These are phyloP conservation scores for Filosporella fistucella DNA, from an alignment of 495 filamentous ascomycete genomes.

Conservation along the genomic window DNA sequence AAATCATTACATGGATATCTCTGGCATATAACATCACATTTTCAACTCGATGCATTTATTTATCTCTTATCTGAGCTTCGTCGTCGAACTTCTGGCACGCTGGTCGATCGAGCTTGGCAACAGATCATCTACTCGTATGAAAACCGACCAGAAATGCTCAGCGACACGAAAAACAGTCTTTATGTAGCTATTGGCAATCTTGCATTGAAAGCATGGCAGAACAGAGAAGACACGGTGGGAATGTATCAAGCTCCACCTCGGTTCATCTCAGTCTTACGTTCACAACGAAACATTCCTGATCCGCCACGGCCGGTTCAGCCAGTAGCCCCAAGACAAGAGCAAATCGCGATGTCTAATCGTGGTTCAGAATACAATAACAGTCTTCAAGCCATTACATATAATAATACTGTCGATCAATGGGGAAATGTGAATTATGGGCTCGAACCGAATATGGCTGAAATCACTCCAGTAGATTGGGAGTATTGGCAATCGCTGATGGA, in stretches of 20 bases:
- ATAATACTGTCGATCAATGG: constrained; percentile 7
- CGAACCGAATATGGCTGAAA: constrained; percentile 16
- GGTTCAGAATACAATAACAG: no score
- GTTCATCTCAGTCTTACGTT: constrained; percentile 16
- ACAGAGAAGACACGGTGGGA: constrained; percentile 29
- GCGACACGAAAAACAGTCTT: constrained; percentile 36
- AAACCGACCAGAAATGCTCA: constrained; percentile 39
- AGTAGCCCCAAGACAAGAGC: no score
- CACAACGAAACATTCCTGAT: constrained; percentile 17
- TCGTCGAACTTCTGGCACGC: constrained; percentile 38
- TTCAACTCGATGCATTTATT: constrained; percentile 48
- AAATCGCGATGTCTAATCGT: neutral
- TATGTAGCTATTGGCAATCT: constrained; percentile 34
- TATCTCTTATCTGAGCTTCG: constrained; percentile 49
- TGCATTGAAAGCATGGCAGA: constrained; percentile 41
- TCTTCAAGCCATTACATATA: no score
- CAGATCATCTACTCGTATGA: constrained; percentile 35
- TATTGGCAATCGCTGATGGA: constrained; percentile 25
- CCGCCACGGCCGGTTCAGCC: constrained; percentile 5
- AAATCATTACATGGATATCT: constrained; percentile 34
- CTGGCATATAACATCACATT: constrained; percentile 46
- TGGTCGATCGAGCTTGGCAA: constrained; percentile 50
- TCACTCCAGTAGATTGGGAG: constrained; percentile 22
- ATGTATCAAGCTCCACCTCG: constrained; percentile 8
- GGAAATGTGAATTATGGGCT: constrained; percentile 2